Conservation (phyloP, 352 stramenopile species). For the Phytophthora foliorum region DNA sequence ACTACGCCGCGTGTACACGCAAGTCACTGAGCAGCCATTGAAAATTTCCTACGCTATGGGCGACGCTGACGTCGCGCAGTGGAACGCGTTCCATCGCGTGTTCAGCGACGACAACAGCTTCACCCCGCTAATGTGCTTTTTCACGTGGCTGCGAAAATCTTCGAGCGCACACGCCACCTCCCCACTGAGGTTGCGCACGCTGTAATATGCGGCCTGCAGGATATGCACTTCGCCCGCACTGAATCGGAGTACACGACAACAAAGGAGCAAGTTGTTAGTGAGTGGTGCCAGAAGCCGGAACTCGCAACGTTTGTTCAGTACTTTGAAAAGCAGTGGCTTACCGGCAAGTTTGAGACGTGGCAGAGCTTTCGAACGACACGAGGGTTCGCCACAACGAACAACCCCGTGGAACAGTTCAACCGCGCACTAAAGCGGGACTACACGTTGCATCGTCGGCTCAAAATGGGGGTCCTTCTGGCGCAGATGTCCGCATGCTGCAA, state of each 20-base stretch:
- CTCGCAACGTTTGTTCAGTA: conserved; percentile 5
- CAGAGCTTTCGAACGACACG: not conserved
- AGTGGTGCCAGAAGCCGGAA: not conserved
- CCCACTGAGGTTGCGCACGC: not conserved
- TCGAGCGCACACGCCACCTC: not conserved
- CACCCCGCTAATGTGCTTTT: too few relatives aligned
- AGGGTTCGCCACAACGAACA: too few relatives aligned
- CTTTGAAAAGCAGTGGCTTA: conserved; percentile 16
- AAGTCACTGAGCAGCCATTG: too few relatives aligned
- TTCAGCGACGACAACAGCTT: too few relatives aligned
- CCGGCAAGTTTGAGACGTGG: conserved; percentile 2
- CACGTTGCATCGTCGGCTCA: conserved; percentile 1
- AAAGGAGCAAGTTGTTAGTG: conserved; percentile 2
- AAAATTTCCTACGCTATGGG: too few relatives aligned
- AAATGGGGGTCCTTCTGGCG: not conserved
- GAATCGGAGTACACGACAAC: not conserved
- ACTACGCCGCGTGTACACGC: conserved; percentile 1
- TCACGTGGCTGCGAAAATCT: too few relatives aligned
- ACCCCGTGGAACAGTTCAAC: too few relatives aligned
- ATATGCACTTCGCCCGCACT: conserved; percentile 1
- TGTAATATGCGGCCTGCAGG: conserved; percentile 1
- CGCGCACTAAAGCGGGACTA: not conserved
- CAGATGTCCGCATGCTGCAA: too few relatives aligned
- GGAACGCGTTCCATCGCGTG: too few relatives aligned
- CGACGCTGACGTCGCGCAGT: too few relatives aligned